phyloP scores from a whole-genome alignment of 129 eudicot genomes.

The Arctium minus region DNA sequence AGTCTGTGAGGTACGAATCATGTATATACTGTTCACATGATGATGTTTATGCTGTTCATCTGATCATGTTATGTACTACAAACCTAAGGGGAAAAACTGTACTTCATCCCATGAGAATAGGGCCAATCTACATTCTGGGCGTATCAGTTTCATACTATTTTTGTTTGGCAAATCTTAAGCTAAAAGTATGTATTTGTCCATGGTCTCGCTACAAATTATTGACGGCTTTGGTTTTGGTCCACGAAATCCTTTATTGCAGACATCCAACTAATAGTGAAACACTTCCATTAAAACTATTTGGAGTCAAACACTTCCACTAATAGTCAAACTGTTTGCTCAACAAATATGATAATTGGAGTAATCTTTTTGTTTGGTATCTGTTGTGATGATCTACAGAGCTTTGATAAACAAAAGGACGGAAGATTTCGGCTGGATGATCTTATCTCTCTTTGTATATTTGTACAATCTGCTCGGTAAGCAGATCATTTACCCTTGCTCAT shows the following conservation, averaged over 20 bases:
- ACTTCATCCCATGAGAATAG: not conserved
- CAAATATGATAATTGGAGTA: not conserved
- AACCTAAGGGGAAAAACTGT: not conserved
- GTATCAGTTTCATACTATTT: too few species aligned
- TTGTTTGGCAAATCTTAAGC: not conserved
- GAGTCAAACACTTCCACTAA: not conserved
- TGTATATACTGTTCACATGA: not conserved
- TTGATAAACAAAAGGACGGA: conserved; percentile 76
- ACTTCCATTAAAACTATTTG: not conserved
- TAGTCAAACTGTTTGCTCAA: not conserved
- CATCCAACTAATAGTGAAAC: too few species aligned
- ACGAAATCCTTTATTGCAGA: not conserved
- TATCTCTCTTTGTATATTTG: conserved; percentile 85
- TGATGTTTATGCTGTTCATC: not conserved
- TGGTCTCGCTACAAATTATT: not conserved
- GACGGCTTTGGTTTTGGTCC: not conserved
- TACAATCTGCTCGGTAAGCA: conserved; percentile 76
- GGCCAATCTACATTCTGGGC: too few species aligned
- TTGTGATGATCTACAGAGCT: conserved; percentile 50
- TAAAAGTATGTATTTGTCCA: not conserved
- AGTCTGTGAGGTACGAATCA: conserved; percentile 75
- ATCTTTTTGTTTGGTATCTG: not conserved
- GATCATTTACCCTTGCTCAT: not conserved
- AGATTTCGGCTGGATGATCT: conserved; percentile 77
- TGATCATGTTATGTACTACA: not conserved